phyloP scores from a whole-genome alignment of 768 basidiomycete genomes.

The Infundibulicybe gibba region DNA sequence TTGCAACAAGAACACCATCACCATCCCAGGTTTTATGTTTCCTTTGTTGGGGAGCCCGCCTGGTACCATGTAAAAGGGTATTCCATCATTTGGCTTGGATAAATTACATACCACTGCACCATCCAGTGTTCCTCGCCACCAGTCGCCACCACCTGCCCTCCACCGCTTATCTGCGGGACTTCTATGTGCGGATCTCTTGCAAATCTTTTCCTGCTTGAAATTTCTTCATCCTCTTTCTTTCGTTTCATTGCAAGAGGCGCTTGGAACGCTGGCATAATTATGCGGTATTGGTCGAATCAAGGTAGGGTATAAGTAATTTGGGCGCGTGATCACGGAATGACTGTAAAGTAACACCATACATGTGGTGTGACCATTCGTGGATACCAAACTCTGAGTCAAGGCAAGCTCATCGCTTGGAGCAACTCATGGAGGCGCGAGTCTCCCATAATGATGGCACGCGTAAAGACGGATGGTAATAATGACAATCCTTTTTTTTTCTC shows the following conservation, averaged over 20 bases:
- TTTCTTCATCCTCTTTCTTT: constrained; percentile 26
- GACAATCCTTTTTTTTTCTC: no score
- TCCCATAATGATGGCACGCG: no score
- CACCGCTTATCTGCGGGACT: background rate
- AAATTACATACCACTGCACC: constrained; percentile 62
- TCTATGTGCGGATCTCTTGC: constrained; percentile 12
- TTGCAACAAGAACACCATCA: constrained; percentile 62
- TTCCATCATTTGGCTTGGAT: background rate
- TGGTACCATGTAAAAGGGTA: constrained; percentile 13
- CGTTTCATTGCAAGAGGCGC: constrained; percentile 25
- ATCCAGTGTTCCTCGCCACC: constrained; percentile 56
- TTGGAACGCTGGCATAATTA: constrained; percentile 28
- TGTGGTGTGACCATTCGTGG: no score
- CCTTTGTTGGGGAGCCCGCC: constrained; percentile 67
- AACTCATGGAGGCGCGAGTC: no score
- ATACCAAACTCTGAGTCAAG: no score
- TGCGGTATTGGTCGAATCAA: no score
- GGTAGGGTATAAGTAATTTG: no score
- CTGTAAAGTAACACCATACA: no score
- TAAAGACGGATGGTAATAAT: no score
- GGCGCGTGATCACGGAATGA: no score
- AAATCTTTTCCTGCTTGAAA: constrained; percentile 25
- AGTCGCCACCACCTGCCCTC: background rate
- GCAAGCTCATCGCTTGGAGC: no score
- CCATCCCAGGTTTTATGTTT: constrained; percentile 94